Percentiles rank a stretch among this genome's conserved stretches.
Conservation (phyloP, 805 yeast genomes). For the Saccharomycopsis sp. region DNA sequence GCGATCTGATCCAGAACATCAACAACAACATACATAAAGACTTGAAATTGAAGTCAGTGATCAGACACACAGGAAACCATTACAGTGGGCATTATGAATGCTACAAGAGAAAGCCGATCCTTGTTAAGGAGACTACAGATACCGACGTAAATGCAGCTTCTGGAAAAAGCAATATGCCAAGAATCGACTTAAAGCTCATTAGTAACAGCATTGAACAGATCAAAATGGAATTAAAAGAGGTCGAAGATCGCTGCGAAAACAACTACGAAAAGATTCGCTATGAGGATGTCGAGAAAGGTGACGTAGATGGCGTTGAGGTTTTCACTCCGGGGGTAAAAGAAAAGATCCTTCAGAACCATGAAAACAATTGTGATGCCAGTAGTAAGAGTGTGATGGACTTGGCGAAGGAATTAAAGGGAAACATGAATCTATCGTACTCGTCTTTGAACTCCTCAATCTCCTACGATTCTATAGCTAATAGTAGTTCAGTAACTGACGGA, state of each 20-base stretch:
- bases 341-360: neutral
- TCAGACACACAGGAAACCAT: conserved; percentile 86
- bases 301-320: neutral
- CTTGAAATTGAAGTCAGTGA: conserved; percentile 62
- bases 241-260: conserved; percentile 1
- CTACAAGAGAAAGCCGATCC: conserved; percentile 66
- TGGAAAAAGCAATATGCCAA: neutral
- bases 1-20: conserved; percentile 27
- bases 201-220: neutral
- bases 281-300: neutral
- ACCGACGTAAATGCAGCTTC: neutral
- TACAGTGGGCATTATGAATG: conserved; percentile 88
- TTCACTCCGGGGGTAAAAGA: neutral
- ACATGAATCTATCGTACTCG: neutral
- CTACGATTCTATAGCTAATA: neutral
- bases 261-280: conserved; percentile 1
- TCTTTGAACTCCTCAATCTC: neutral
- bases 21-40: conserved; percentile 26
- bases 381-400: neutral
- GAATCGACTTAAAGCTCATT: neutral
- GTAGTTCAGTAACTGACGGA: no score
- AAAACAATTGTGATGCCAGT: neutral
- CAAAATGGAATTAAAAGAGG: neutral
- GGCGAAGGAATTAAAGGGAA: neutral
- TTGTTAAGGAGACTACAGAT: conserved; percentile 27